Evolutionary conservation across 2,329 filamentous ascomycete species (phyloP).

Genomic region (Cladosporium sp.): DNA sequence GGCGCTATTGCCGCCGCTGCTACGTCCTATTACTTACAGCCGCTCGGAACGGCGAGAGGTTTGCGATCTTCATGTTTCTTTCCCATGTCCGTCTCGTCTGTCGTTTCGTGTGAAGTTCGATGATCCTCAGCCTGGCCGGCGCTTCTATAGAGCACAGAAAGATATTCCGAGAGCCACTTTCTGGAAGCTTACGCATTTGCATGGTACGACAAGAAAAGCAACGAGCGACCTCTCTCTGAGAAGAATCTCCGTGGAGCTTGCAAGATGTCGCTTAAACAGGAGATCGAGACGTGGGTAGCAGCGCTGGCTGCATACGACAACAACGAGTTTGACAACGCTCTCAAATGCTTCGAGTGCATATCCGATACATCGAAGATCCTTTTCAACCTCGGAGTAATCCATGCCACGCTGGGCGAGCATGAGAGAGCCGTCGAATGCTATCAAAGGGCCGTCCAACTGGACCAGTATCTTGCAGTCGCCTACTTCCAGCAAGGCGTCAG

Average conservation of each 20-base stretch:
- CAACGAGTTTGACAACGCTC: conserved; percentile 89
- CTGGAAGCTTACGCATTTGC: too few species aligned
- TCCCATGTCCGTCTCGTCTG: conserved; percentile 1
- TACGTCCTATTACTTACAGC: conserved; percentile 5
- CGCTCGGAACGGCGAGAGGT: conserved; percentile 3
- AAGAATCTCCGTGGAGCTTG: background rate
- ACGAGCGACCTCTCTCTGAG: background rate
- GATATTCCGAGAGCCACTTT: too few species aligned
- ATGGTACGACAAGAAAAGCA: background rate
- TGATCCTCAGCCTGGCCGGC: too few species aligned
- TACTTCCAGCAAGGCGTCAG: conserved; percentile 99
- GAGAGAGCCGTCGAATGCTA: conserved; percentile 94
- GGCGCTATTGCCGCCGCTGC: background rate
- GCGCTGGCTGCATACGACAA: conserved; percentile 91
- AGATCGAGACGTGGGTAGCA: conserved; percentile 98
- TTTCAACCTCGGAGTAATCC: conserved; percentile 97
- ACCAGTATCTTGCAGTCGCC: conserved; percentile 92
- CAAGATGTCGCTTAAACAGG: conserved; percentile 54
- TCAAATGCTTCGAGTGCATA: conserved; percentile 78
- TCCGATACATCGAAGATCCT: conserved; percentile 95
- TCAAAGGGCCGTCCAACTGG: conserved; percentile 80
- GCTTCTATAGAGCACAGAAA: too few species aligned
- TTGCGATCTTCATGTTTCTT: conserved; percentile 7
- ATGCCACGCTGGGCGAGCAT: conserved; percentile 92
- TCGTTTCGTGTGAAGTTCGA: conserved; percentile 1